A percentile compares a stretch with the other conserved stretches of the same genome.
phyloP scores from a whole-genome alignment of 495 filamentous ascomycete genomes.

The Pseudotulostoma volvatum region DNA sequence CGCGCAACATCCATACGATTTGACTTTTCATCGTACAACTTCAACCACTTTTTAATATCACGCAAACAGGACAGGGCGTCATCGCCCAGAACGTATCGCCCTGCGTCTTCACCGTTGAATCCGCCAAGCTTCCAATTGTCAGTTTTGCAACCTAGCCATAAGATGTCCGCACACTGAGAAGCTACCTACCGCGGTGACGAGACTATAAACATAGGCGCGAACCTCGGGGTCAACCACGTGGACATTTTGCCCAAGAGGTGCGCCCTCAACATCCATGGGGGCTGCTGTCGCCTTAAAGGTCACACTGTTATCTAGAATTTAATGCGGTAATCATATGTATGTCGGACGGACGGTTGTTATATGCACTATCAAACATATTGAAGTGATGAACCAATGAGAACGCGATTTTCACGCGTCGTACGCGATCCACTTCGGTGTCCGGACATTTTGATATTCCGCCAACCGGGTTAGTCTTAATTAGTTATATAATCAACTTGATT shows the following conservation, averaged over 20 bases:
- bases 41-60: conserved; percentile 87
- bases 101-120: conserved; percentile 61
- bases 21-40: conserved; percentile 82
- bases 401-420: conserved; percentile 2
- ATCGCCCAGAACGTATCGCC: conserved; percentile 76
- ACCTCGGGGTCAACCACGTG: conserved; percentile 69
- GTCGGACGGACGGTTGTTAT: too few relatives aligned
- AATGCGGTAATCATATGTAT: too few relatives aligned
- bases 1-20: conserved; percentile 91
- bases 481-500: too few relatives aligned
- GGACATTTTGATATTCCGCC: too few relatives aligned
- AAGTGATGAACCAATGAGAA: conserved; percentile 1
- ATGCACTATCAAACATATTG: neutral
- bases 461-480: too few relatives aligned
- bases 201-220: conserved; percentile 75
- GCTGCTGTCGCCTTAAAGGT: conserved; percentile 1
- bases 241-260: conserved; percentile 22
- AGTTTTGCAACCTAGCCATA: too few relatives aligned
- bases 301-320: conserved; percentile 1
- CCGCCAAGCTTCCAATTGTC: conserved; percentile 57
- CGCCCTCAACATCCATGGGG: conserved; percentile 28
- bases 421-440: too few relatives aligned
- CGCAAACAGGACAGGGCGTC: conserved; percentile 83
- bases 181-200: conserved; percentile 71
- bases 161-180: neutral